Conservation (phyloP, 805 yeast species). For the Barnettozyma wickerhamii region DNA sequence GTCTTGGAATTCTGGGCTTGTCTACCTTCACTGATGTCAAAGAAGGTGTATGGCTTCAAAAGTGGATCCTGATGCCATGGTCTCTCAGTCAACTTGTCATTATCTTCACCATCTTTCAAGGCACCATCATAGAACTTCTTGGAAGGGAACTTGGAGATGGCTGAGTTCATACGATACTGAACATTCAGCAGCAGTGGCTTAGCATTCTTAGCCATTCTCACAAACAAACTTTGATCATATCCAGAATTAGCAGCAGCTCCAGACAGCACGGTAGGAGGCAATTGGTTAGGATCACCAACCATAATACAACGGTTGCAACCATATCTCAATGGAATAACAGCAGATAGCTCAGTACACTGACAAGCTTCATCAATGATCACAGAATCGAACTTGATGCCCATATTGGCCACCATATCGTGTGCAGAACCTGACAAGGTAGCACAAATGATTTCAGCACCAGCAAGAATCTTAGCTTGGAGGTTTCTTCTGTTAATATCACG, state of each 20-base stretch:
- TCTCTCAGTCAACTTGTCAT: constrained; percentile 53
- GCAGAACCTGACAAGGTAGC: constrained; percentile 94
- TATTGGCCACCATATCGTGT: constrained; percentile 72
- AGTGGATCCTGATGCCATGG: constrained; percentile 67
- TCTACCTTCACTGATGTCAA: constrained; percentile 56
- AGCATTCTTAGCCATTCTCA: constrained; percentile 77
- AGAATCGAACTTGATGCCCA: constrained; percentile 78
- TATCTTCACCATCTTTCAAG: constrained; percentile 74
- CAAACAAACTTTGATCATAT: constrained; percentile 91
- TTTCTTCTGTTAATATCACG: constrained; percentile 75
- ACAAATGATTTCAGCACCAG: constrained; percentile 80
- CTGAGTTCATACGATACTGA: constrained; percentile 98
- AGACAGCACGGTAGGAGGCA: constrained; percentile 95
- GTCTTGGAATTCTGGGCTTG: constrained; percentile 65
- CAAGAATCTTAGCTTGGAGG: constrained; percentile 66
- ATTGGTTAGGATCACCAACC: constrained; percentile 98
- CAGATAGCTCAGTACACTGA: constrained; percentile 90
- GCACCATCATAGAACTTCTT: constrained; percentile 70
- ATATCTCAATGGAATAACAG: constrained; percentile 86
- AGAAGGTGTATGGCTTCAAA: constrained; percentile 76
- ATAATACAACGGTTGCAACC: constrained; percentile 88
- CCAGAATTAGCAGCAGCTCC: constrained; percentile 74
- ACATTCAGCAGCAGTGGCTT: constrained; percentile 69
- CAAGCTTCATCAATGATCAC: constrained; percentile 97
- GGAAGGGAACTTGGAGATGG: constrained; percentile 83